Evolutionary conservation across 345 rosid genomes (phyloP).

Genomic region (Melaleuca alternifolia): DNA sequence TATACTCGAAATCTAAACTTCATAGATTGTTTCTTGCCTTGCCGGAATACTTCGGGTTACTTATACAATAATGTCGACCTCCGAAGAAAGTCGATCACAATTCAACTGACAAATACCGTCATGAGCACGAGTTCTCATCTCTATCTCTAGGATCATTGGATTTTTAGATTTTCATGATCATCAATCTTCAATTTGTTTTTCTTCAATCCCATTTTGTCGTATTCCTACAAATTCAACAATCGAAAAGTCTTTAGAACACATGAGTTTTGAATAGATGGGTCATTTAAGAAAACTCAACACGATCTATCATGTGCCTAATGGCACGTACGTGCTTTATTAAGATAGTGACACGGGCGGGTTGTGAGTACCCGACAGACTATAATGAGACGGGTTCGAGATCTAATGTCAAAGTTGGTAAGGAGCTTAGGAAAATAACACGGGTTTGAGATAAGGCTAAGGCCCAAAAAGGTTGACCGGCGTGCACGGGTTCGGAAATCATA

Average conservation of each 20-base stretch:
- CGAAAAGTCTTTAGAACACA: background rate
- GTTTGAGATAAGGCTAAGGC: background rate
- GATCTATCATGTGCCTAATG: background rate
- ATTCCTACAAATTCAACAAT: background rate
- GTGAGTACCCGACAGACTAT: background rate
- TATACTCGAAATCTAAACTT: background rate
- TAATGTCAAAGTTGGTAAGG: background rate
- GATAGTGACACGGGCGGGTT: background rate
- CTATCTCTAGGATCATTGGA: background rate
- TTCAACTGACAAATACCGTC: background rate
- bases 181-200: background rate
- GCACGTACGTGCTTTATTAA: fast-evolving
- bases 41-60: background rate
- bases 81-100: background rate
- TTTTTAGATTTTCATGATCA: fast-evolving
- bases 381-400: background rate
- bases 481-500: too few relatives aligned
- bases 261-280: background rate
- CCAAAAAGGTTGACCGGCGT: too few relatives aligned
- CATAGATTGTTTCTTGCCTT: background rate
- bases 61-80: background rate
- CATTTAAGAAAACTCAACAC: background rate
- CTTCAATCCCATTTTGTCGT: background rate
- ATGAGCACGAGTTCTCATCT: background rate
- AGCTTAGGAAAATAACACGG: background rate